A percentile compares a stretch with the other conserved stretches of the same genome.
These are phyloP conservation scores for Neofusicoccum kwambonambiense DNA, from an alignment of 2,329 filamentous ascomycete species.

Conservation along the genomic window DNA sequence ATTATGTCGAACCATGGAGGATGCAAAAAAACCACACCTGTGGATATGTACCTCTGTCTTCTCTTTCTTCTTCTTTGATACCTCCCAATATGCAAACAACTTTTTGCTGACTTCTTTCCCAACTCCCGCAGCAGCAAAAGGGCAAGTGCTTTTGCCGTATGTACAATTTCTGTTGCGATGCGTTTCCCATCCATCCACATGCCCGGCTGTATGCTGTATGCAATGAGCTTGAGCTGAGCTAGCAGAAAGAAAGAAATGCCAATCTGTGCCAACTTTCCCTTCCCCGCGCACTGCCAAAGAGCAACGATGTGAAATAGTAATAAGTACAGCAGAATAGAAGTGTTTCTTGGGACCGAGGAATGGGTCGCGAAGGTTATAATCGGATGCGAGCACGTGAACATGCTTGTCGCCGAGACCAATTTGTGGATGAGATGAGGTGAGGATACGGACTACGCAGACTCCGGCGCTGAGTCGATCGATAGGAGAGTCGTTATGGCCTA, in stretches of 20 bases:
- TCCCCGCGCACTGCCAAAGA: neutral
- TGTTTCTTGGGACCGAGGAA: conserved; percentile 1
- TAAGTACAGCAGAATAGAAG: conserved; percentile 15
- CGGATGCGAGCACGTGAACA: neutral
- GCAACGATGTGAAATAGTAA: conserved; percentile 10
- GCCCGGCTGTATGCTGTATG: neutral
- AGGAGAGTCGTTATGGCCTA: conserved; percentile 11
- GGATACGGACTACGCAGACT: conserved; percentile 12
- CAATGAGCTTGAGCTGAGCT: neutral
- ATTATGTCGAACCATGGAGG: neutral
- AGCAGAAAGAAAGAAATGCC: neutral
- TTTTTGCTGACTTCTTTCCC: neutral
- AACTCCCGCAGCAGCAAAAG: neutral
- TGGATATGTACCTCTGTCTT: neutral
- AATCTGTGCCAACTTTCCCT: conserved; percentile 4
- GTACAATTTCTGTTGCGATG: conserved; percentile 14
- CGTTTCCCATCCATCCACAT: neutral
- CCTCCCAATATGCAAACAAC: conserved; percentile 4
- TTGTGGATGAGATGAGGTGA: neutral
- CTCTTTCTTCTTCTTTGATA: neutral
- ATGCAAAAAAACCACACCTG: neutral
- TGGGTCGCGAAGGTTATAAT: neutral
- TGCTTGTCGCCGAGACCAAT: neutral
- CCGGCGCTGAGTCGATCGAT: conserved; percentile 12
- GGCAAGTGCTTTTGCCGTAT: conserved; percentile 1